phyloP scores from a whole-genome alignment of 2,329 filamentous ascomycete species.

The Fusarium sulawesiense region DNA sequence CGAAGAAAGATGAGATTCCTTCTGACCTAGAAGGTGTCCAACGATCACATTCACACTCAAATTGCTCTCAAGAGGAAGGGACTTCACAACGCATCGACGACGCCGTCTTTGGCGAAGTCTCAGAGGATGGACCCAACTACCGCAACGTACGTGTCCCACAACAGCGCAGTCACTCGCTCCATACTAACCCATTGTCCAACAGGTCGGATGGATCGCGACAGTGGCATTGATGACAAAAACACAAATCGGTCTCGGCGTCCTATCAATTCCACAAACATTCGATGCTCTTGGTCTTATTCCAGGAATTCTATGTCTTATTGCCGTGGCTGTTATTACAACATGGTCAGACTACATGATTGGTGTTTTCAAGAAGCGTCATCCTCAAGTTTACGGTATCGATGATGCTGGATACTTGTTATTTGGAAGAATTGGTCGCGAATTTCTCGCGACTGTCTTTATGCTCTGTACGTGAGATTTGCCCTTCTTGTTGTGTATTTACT shows the following conservation, averaged over 20 bases:
- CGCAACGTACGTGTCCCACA: constrained; percentile 5
- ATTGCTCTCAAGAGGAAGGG: background rate
- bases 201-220: constrained; percentile 58
- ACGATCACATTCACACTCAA: background rate
- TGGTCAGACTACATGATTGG: constrained; percentile 55
- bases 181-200: constrained; percentile 5
- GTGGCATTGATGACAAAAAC: constrained; percentile 60
- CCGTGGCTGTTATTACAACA: constrained; percentile 53
- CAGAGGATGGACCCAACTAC: constrained; percentile 21
- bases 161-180: background rate
- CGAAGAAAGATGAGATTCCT: constrained; percentile 23
- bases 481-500: background rate
- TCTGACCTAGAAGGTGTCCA: constrained; percentile 11
- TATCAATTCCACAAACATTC: constrained; percentile 60
- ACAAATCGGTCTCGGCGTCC: constrained; percentile 59
- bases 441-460: constrained; percentile 52
- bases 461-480: too few relatives aligned
- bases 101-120: constrained; percentile 22
- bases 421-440: constrained; percentile 57
- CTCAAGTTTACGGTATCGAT: constrained; percentile 64
- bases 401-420: constrained; percentile 63
- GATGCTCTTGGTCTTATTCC: constrained; percentile 60
- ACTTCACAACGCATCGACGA: constrained; percentile 11
- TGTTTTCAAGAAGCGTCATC: constrained; percentile 62
- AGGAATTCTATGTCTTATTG: constrained; percentile 56